phyloP scores from a whole-genome alignment of 75 land plant species.

The Gnetum montanum region DNA sequence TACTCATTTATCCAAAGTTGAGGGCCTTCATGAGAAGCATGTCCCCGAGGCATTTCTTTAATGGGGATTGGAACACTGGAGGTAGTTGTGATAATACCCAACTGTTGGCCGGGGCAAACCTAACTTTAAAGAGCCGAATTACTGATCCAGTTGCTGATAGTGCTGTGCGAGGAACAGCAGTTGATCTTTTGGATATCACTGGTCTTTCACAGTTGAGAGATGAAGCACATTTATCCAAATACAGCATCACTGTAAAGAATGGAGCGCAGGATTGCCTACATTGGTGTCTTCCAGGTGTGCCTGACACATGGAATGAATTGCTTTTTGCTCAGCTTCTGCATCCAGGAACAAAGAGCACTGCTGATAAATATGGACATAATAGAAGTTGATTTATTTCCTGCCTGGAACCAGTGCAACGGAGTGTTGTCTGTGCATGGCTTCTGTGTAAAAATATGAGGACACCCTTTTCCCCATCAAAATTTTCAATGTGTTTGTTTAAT shows the following conservation, averaged over 20 bases:
- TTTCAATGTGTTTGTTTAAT: no score
- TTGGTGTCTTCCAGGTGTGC: slow-evolving; percentile 96
- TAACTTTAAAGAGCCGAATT: slow-evolving; percentile 23
- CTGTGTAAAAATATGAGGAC: no score
- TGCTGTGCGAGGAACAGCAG: slow-evolving; percentile 52
- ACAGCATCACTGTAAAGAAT: slow-evolving; percentile 22
- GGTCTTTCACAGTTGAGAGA: slow-evolving; percentile 52
- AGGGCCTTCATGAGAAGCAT: slow-evolving; percentile 58
- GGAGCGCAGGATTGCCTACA: slow-evolving; percentile 80
- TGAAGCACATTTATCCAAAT: slow-evolving; percentile 79
- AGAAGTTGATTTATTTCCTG: no score
- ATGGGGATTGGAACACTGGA: slow-evolving; percentile 96
- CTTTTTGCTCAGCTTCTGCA: slow-evolving; percentile 52
- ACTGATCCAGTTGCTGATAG: slow-evolving; percentile 42
- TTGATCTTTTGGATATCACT: slow-evolving; percentile 70
- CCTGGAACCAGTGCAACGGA: no score
- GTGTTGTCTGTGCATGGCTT: no score
- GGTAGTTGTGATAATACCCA: slow-evolving; percentile 73
- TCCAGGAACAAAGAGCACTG: background rate
- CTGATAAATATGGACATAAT: no score
- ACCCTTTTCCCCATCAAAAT: no score
- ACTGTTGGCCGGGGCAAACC: slow-evolving; percentile 24
- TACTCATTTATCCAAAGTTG: slow-evolving; percentile 26
- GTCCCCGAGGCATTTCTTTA: slow-evolving; percentile 82
- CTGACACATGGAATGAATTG: slow-evolving; percentile 93